phyloP scores from a whole-genome alignment of 257 asterid species.

The Misopates orontium region DNA sequence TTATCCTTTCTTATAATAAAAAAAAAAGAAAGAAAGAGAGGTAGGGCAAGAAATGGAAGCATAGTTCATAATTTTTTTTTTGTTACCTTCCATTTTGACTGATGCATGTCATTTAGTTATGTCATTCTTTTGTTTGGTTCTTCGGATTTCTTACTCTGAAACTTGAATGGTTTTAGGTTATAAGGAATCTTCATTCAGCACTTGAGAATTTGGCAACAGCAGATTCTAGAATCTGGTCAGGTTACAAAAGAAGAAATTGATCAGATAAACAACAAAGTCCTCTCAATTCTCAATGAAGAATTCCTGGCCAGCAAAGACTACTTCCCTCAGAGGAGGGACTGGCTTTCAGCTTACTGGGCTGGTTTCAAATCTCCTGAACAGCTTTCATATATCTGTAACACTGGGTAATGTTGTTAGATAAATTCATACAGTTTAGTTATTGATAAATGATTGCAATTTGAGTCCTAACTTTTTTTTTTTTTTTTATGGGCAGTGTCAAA shows the following conservation, averaged over 20 bases:
- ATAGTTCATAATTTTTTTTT: background rate
- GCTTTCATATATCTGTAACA: slow-evolving; percentile 83
- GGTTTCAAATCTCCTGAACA: slow-evolving; percentile 96
- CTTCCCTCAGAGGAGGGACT: slow-evolving; percentile 83
- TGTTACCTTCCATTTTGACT: slow-evolving; percentile 11
- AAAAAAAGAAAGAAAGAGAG: too few relatives aligned
- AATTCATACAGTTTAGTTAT: slow-evolving; percentile 4
- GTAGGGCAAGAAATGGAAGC: background rate
- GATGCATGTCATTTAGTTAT: slow-evolving; percentile 14
- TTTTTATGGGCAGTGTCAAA: slow-evolving; percentile 60
- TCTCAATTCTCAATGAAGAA: slow-evolving; percentile 83
- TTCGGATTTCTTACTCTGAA: slow-evolving; percentile 18
- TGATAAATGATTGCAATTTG: background rate
- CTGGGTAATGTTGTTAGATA: slow-evolving; percentile 66
- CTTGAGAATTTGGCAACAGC: slow-evolving; percentile 76
- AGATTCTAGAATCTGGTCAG: slow-evolving; percentile 72
- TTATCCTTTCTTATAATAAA: slow-evolving; percentile 9
- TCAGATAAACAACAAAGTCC: slow-evolving; percentile 67
- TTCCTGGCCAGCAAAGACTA: slow-evolving; percentile 92
- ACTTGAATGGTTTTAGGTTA: slow-evolving; percentile 58
- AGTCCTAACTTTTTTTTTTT: background rate
- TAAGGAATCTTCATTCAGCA: slow-evolving; percentile 84
- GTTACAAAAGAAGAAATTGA: slow-evolving; percentile 71
- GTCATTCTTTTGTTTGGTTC: slow-evolving; percentile 16
- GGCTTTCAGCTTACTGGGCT: slow-evolving; percentile 97